Conservation (phyloP, 2,329 filamentous ascomycete genomes). For the Graphilbum sp. region DNA sequence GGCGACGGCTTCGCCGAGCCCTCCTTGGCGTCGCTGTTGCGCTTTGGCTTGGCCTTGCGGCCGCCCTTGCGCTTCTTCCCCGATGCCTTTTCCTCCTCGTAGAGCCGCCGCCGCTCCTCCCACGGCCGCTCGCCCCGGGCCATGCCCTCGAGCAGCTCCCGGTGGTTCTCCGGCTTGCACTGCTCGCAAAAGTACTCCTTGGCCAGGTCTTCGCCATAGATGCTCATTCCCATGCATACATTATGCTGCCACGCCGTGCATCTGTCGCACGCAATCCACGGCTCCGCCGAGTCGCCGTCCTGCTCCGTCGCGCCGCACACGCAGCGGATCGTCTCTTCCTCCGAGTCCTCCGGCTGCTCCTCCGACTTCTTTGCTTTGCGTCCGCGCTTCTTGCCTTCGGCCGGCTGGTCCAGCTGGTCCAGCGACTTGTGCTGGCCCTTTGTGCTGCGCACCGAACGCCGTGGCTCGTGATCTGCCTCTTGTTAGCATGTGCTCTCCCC, state of each 20-base stretch:
- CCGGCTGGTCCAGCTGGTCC: slow-evolving; percentile 51
- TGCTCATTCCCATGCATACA: slow-evolving; percentile 75
- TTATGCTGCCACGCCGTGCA: slow-evolving; percentile 97
- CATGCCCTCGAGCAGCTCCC: slow-evolving; percentile 62
- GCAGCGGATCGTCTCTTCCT: slow-evolving; percentile 73
- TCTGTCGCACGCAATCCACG: slow-evolving; percentile 91
- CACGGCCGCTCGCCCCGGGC: slow-evolving; percentile 71
- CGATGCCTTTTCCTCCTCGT: slow-evolving; percentile 45
- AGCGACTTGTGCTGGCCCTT: slow-evolving; percentile 93
- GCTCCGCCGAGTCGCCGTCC: slow-evolving; percentile 69
- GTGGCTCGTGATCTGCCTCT: slow-evolving; percentile 52
- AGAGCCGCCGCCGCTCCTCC: slow-evolving; percentile 50
- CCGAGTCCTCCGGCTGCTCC: slow-evolving; percentile 34
- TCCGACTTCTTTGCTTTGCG: slow-evolving; percentile 41
- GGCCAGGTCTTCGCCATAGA: slow-evolving; percentile 61
- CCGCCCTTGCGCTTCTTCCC: slow-evolving; percentile 39
- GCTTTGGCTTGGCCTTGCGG: slow-evolving; percentile 48
- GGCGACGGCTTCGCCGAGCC: slow-evolving; percentile 19
- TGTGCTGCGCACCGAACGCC: slow-evolving; percentile 86
- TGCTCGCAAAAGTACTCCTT: slow-evolving; percentile 86
- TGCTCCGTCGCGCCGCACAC: slow-evolving; percentile 80
- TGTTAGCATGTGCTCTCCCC: background rate
- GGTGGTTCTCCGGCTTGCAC: slow-evolving; percentile 73
- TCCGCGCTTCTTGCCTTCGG: slow-evolving; percentile 35
- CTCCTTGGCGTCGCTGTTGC: slow-evolving; percentile 46